Conservation (phyloP, 2,329 filamentous ascomycete genomes). For the Trichoderma gracile region DNA sequence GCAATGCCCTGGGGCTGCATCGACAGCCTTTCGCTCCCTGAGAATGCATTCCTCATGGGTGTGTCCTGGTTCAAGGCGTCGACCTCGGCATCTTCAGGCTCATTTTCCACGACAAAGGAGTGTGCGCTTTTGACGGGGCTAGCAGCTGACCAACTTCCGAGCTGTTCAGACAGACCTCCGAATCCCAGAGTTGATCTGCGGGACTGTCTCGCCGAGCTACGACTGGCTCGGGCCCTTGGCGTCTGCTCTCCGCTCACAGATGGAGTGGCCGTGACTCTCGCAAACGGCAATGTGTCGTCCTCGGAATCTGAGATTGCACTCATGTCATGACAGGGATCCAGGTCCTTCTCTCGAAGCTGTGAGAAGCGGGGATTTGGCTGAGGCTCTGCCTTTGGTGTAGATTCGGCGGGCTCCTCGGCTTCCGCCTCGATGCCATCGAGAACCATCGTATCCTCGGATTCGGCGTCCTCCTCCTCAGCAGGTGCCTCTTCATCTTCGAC, state of each 20-base stretch:
- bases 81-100: neutral
- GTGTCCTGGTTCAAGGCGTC: constrained; percentile 36
- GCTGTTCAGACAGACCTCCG: constrained; percentile 62
- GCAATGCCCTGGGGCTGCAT: constrained; percentile 33
- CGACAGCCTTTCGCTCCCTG: constrained; percentile 60
- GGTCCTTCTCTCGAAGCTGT: constrained; percentile 51
- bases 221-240: constrained; percentile 27
- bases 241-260: constrained; percentile 37
- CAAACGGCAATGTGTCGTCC: constrained; percentile 47
- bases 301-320: constrained; percentile 58
- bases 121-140: constrained; percentile 46
- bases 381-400: constrained; percentile 7
- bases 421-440: constrained; percentile 30
- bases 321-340: constrained; percentile 45
- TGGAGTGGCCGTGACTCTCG: constrained; percentile 46
- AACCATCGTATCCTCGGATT: constrained; percentile 31
- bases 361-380: constrained; percentile 32
- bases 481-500: constrained; percentile 25
- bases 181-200: constrained; percentile 51
- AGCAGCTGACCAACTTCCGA: constrained; percentile 63
- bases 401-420: constrained; percentile 27
- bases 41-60: constrained; percentile 53
- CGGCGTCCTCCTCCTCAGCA: constrained; percentile 26
- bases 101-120: neutral
- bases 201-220: constrained; percentile 28